Evolutionary conservation across 495 filamentous ascomycete genomes (phyloP), one percentile per base, ranked within the genome.

Genomic region (Cairneyella variabilis): DNA sequence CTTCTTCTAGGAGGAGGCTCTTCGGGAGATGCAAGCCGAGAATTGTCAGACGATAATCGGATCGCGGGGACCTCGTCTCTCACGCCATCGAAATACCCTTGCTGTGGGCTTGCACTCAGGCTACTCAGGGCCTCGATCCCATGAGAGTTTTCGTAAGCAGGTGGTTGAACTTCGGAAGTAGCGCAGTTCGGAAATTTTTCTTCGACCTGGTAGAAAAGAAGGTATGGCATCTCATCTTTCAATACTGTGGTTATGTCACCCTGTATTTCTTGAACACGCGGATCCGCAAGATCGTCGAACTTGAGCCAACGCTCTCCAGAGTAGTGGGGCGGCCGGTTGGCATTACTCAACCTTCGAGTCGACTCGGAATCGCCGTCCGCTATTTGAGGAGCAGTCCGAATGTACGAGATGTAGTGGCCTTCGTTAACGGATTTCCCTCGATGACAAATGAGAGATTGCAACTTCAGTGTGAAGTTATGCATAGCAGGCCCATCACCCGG

Each of bases 201-300:
- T 25, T 86, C 80, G 34, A 97, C 91, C 65, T 96, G 92, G 61
- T 96, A 98, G 68, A 97, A 96, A 0, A 98, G 71, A 2, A 98
- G 78, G 59, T 98, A 98, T 3, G 93, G 92, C 55, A 87, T 91
- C 64, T 96, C 92, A n/a, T 84, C 77, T 49, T 79, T 83, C 47
- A 97, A 68, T 2, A 80, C 73, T 28, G 81, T 76, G 51, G 81
- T 73, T 30, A 81, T 77, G 52, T 88, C 74, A 44, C 90, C 84
- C 57, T 96, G 85, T 36, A 96, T 83, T 34, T 83, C 70, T 2
- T 72, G 74, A 3, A 96, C 86, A 34, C 93, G 79, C 36, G 88
- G 80, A 16, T 64, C 58, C 0, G 82, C 83, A 28, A 97, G 70
- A 58, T 98, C 93, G 68, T 98, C 93, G 52, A 95, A 95, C 20